Conservation (phyloP, 192 early-diverging fungal genomes). For the Kickxella alabastrina region DNA sequence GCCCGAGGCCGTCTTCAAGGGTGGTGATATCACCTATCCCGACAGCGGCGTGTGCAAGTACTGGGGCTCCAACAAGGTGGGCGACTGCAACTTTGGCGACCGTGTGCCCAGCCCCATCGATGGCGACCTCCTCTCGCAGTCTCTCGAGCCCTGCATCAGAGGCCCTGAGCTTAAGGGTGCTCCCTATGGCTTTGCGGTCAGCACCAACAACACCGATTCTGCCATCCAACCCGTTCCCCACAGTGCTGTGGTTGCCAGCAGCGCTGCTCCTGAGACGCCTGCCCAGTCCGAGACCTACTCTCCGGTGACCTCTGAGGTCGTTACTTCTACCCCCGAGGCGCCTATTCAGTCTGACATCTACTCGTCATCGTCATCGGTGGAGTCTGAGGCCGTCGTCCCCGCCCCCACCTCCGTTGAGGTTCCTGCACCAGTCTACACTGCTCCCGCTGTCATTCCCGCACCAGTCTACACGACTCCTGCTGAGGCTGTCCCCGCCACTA, state of each 20-base stretch:
- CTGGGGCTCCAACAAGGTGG: slow-evolving; percentile 60
- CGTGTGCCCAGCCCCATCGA: slow-evolving; percentile 43
- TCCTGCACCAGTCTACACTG: too few relatives aligned
- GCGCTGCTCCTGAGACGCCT: too few relatives aligned
- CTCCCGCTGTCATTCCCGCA: too few relatives aligned
- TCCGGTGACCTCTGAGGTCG: background rate
- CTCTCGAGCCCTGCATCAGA: slow-evolving; percentile 56
- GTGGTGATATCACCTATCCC: slow-evolving; percentile 54
- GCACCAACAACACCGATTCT: background rate
- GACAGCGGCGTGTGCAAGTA: slow-evolving; percentile 59
- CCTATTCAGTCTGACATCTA: too few relatives aligned
- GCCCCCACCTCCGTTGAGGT: too few relatives aligned
- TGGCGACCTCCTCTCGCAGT: slow-evolving; percentile 56
- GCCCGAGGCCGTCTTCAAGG: slow-evolving; percentile 42
- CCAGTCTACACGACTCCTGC: too few relatives aligned
- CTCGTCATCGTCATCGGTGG: too few relatives aligned
- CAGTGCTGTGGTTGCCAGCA: too few relatives aligned
- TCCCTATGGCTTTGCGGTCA: slow-evolving; percentile 49
- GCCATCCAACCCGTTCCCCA: background rate
- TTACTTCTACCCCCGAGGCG: too few relatives aligned
- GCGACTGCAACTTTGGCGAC: slow-evolving; percentile 57
- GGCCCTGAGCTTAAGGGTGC: slow-evolving; percentile 36
- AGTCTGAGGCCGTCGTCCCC: too few relatives aligned
- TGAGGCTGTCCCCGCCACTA: background rate
- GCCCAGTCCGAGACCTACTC: background rate